Base-by-base conservation (phyloP, 129 eudicot genomes). In the Chrysanthemum makinoi region DNA sequence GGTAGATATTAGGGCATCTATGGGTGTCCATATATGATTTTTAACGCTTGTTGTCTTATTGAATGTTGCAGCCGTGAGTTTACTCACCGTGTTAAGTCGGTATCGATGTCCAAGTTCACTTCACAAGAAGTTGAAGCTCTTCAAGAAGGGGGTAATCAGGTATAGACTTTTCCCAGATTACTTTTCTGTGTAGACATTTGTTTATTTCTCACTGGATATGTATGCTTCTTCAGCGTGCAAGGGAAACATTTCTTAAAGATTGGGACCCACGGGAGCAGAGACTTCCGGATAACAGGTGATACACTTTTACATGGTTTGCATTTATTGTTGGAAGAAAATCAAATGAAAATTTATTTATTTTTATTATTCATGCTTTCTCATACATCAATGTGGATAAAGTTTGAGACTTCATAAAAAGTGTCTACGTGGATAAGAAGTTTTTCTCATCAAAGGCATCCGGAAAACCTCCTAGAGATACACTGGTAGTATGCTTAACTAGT, bases 101-200 rank as follows among this genome's bases (percentile, higher is more conserved):
- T 92, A 64, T 92, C 98, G 5, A 86, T 92, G 98, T 84, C 98
- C 13, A 92, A 89, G 78, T 92, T 92, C 67, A 92, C 96, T 16
- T 79, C 87, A 51, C 95, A 89, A 80, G 98, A 92, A 92, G 96
- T 92, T 80, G 95, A 89, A 77, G 78, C 95, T 71, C 89, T 91
- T 72, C 97, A 91, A 84, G 88, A 86, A 71, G 98, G 98, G 53
- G 96, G 98, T 55, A 92, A 89, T 80, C 96, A 89, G 98, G 97
- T 91, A 85, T 51, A 43, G 13, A 11, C 49, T 44, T 26, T 35
- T 14, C 67, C 66, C 10, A 16, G 46, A n/a, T 52, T 62, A 46
- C 15, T 74, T 51, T 79, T 64, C 17, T 66, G 13, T 7, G 51
- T 65, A 26, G 26, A 60, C 15, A 6, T 76, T 79, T 68, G 43